Evolutionary conservation across 352 stramenopile genomes (phyloP), one percentile per base, ranked within the genome.

Genomic region (Phytopythium litorale): DNA sequence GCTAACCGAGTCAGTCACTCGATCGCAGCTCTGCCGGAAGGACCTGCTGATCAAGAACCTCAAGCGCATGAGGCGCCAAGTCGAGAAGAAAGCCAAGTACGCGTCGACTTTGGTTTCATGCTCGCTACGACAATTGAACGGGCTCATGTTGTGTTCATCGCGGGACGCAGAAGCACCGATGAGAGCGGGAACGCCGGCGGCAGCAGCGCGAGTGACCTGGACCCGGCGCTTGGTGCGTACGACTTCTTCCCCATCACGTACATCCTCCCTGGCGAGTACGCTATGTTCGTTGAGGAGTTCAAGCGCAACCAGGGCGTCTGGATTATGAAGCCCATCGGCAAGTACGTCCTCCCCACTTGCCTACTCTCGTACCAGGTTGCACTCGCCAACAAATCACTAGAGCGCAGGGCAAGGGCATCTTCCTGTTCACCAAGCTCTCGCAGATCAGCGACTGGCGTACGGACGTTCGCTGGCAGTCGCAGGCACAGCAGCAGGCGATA

Each of bases 261-360:
- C 69, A 96, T 98, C 55, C 76, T 98, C n/a, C 93, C 94, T 4
- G 81, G 88, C 4, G 92, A 98, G 54, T 98, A 98, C 64, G 87
- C 86, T 21, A 89, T 98, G 67, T 98, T 98, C 65, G 88, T 98
- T 1, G 92, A 98, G 73, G 91, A 98, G 57, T 98, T 97, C 58
- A 97, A 97, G 62, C 76, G 89, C 19, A 89, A 78, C 57, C 80
- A 92, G 43, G 94, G 92, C 37, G 82, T 97, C 2, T 98, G 94
- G 94, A 98, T 98, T 69, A 98, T 98, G 94, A 98, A 98, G 68
- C 94, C 94, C 11, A 97, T 97, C 25, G 93, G 94, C 48, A 96
- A 91, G 78, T 92, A 67, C 48, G 80, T 80, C 49, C 38, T 3
- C 8, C 7, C 8, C 6, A 7, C 7, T 28, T 50, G 23, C n/a